Base-by-base conservation (phyloP, 306 rosid species). In the Cicer arietinum region DNA sequence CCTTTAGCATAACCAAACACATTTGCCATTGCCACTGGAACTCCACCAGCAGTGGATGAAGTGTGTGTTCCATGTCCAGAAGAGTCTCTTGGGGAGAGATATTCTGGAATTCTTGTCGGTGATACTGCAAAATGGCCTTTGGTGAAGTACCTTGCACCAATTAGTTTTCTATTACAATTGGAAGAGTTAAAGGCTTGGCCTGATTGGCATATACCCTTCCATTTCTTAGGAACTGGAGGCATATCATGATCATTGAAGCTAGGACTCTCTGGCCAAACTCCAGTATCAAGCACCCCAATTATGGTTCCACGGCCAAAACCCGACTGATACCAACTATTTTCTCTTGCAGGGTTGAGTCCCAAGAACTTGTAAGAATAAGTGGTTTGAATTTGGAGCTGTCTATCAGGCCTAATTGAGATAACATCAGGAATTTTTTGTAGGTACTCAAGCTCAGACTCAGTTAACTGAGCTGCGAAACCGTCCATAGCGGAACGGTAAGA, bases 211-310 rank as follows among this genome's bases (percentile, higher is more conserved):
- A 83, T 78, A 37, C 98, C 97, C 73, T 77, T 79, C 98, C 98
- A 93, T 80, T 84, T 89, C 64, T 71, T 77, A 0, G 98, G 98
- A 83, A 88, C 77, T 18, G 76, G 88, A 8, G 97, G 98, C 96
- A 93, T 93, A 6, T 82, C 88, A 8, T 52, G 78, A 61, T 93
- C 98, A 25, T 74, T 40, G 77, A 91, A 91, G 87, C 98, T 91
- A 2, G 97, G 97, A 85, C 91, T 87, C 79, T 91, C 98, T 0
- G 97, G 98, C 97, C 97, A 91, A 56, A 94, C 92, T 68, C 98
- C 97, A 0, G 97, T 94, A 35, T 94, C 98, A 57, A 94, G 96
- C 42, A 94, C 86, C 0, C 98, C 98, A 59, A 94, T 87, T 58
- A 94, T 91, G 16, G 89, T 80, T 60, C 98, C 94, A 1, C 79